These are phyloP conservation scores for Colletotrichum orbiculare DNA, from an alignment of 2,329 filamentous ascomycete species.

Conservation along the genomic window DNA sequence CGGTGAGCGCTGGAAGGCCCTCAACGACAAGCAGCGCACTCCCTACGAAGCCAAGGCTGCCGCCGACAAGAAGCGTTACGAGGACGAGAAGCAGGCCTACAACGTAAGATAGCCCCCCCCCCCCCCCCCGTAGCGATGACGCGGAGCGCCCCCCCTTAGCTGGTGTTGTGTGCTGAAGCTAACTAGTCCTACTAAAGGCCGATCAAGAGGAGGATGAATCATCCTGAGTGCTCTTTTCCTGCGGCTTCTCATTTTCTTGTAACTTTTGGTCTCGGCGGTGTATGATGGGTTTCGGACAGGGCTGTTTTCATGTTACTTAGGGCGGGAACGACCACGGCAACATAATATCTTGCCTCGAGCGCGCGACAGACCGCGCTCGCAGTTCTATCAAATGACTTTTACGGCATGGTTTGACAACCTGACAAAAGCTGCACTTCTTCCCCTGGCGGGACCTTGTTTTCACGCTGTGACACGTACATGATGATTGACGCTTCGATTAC, in stretches of 20 bases:
- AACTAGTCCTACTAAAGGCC: conserved; percentile 56
- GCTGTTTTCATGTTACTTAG: conserved; percentile 25
- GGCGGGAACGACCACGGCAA: conserved; percentile 14
- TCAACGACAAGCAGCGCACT: conserved; percentile 90
- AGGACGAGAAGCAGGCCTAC: conserved; percentile 96
- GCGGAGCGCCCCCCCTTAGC: not conserved
- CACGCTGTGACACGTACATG: no score
- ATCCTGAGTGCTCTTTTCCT: conserved; percentile 45
- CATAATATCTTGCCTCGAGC: no score
- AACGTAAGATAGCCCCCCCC: conserved; percentile 69
- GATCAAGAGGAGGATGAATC: conserved; percentile 67
- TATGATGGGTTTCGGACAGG: conserved; percentile 52
- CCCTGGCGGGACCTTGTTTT: no score
- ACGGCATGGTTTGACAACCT: no score
- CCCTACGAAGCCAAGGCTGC: conserved; percentile 98
- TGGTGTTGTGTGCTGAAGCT: conserved; percentile 40
- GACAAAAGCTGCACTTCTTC: no score
- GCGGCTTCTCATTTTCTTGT: conserved; percentile 32
- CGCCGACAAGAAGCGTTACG: conserved; percentile 98
- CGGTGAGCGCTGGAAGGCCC: conserved; percentile 98
- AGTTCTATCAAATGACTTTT: no score
- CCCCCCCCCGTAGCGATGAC: not conserved
- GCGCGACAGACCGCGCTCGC: no score
- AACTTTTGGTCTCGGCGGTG: conserved; percentile 50
- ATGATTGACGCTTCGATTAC: no score